Evolutionary conservation across 805 yeast genomes (phyloP).

Genomic region (Scheffersomyces spartinae): DNA sequence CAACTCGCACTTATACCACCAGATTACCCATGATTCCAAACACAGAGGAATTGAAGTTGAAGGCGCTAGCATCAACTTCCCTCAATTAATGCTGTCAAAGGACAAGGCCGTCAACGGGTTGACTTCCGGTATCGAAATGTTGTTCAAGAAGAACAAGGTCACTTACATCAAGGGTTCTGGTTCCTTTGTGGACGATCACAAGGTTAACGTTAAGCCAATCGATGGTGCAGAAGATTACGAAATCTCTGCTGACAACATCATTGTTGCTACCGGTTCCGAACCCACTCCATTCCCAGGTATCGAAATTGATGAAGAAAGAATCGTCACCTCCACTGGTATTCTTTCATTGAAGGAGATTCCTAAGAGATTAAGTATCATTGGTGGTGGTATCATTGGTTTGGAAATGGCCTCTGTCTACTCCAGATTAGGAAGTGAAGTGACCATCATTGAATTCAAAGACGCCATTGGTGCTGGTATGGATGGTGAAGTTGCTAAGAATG

Average conservation of each 20-base stretch:
- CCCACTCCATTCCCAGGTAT: conserved; percentile 98
- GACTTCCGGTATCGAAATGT: conserved; percentile 89
- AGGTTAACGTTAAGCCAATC: conserved; percentile 68
- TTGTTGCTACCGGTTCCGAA: conserved; percentile 98
- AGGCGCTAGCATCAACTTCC: conserved; percentile 66
- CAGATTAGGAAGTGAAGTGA: conserved; percentile 91
- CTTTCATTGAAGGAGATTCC: conserved; percentile 81
- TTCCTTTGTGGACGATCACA: conserved; percentile 72
- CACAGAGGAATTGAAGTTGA: conserved; percentile 84
- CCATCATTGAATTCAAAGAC: conserved; percentile 81
- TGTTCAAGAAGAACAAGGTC: conserved; percentile 92
- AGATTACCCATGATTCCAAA: conserved; percentile 73
- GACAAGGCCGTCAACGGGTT: conserved; percentile 80
- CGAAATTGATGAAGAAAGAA: conserved; percentile 91
- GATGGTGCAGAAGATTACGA: conserved; percentile 68
- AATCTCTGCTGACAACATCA: conserved; percentile 70
- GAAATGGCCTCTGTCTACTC: conserved; percentile 99
- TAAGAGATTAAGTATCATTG: conserved; percentile 82
- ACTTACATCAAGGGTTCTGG: conserved; percentile 92
- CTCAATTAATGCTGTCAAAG: conserved; percentile 80
- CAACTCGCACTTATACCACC: conserved; percentile 89
- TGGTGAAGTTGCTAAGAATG: conserved; percentile 80
- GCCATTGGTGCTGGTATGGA: conserved; percentile 99
- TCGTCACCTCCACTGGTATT: conserved; percentile 92
- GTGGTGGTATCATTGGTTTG: conserved; percentile 99